Conservation (phyloP, 768 basidiomycete species). For the Boletus vermiculosoides region DNA sequence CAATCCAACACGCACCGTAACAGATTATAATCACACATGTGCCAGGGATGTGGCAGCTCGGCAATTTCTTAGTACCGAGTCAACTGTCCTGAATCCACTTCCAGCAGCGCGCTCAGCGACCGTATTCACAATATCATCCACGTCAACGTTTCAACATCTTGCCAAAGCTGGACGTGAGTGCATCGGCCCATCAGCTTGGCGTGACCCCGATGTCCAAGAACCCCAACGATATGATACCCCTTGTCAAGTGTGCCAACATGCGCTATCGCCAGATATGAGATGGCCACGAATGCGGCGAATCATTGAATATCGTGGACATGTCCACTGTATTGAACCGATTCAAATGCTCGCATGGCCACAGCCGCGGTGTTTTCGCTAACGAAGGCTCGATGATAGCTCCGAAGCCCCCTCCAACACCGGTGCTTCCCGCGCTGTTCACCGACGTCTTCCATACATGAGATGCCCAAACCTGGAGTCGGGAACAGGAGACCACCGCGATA, state of each 20-base stretch:
- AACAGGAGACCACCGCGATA: neutral
- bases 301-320: neutral
- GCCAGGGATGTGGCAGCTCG: neutral
- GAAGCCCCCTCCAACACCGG: neutral
- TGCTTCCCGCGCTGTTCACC: neutral
- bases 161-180: neutral
- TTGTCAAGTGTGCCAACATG: too few species aligned
- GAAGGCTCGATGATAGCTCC: neutral
- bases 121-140: conserved; percentile 15
- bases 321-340: neutral
- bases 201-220: too few species aligned
- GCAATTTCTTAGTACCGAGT: neutral
- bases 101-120: neutral
- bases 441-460: neutral
- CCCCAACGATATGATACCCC: too few species aligned
- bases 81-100: neutral
- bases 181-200: too few species aligned
- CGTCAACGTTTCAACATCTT: neutral
- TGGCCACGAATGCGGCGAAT: too few species aligned
- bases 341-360: neutral
- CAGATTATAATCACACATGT: too few species aligned
- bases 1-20: neutral
- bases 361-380: neutral
- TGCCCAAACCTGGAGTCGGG: neutral
- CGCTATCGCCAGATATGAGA: neutral